Evolutionary conservation across 169 alveolate species (phyloP), one percentile per base, ranked within the genome.

Genomic region (Perkinsus olseni): DNA sequence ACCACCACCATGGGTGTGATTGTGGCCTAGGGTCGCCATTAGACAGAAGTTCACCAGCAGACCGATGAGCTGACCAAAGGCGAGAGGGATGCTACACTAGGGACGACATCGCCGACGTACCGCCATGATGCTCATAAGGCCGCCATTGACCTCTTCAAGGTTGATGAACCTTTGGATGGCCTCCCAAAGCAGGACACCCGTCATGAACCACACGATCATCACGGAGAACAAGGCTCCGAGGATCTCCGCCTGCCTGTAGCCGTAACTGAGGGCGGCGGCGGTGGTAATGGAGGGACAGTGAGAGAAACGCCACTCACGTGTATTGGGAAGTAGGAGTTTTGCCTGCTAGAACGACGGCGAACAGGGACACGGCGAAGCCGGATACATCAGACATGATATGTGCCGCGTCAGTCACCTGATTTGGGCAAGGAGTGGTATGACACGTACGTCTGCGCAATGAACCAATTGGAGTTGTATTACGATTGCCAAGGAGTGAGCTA

Each of bases 211-310:
- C 31, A 98, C 97, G 38, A 98, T 92, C 8, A 96, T 91, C 20
- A 98, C 96, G 92, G 98, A 96, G 31, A 97, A 96, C 39, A 96
- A 74, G 13, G 99, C 98, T 45, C 99, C 99, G 28, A 98, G 93
- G 74, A 98, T 96, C 95, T 98, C 99, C 10, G 99, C 98, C 94
- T 98, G 93, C 39, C 97, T 96, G 93, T 95, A 97, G 4, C 99
- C 99, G 93, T 93, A 97, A 6, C 74, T 39, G 74, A 4, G 31
- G 34, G 74, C 1, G 10, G 31, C 1, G 40, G 11, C 50, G 6
- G 31, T 39, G 37, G 92, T 13, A n/a, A n/a, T n/a, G n/a, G n/a
- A n/a, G 82, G 82, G 34, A 62, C 28, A 24, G 28, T 62, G 82
- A 24, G 1, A 24, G 82, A 62, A 24, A 24, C 28, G 17, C 1